These are phyloP conservation scores for Acacia melanoxylon DNA, from an alignment of 306 rosid species.

Conservation along the genomic window DNA sequence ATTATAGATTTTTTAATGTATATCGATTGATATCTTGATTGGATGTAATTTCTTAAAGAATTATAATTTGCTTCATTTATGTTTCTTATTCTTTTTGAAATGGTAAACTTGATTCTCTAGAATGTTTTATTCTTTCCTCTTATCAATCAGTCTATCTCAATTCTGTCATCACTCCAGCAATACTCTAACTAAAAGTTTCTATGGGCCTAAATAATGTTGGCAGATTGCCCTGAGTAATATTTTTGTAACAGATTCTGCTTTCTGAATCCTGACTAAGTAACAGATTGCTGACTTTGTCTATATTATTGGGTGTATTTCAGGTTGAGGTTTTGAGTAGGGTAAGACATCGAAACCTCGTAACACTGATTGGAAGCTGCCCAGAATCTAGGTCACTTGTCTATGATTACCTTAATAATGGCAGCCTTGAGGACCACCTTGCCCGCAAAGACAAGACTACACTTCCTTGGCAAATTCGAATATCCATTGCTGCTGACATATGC, in stretches of 20 bases:
- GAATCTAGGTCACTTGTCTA: conserved; percentile 83
- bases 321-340: conserved; percentile 81
- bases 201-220: neutral
- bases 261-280: neutral
- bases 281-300: conserved; percentile 13
- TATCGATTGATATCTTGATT: neutral
- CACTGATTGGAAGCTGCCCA: conserved; percentile 76
- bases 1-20: neutral
- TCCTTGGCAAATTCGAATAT: conserved; percentile 80
- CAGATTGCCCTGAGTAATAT: neutral
- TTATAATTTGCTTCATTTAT: neutral
- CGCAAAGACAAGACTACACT: conserved; percentile 57
- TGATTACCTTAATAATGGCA: conserved; percentile 73
- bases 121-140: conserved; percentile 17
- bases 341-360: conserved; percentile 77
- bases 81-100: neutral
- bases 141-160: conserved; percentile 12
- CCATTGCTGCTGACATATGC: conserved; percentile 75
- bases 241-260: conserved; percentile 12
- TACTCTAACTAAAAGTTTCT: conserved; percentile 1
- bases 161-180: conserved; percentile 8
- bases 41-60: neutral
- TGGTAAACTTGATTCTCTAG: neutral
- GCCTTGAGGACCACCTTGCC: conserved; percentile 77
- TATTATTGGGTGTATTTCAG: conserved; percentile 56